Evolutionary conservation across 1,139 yeast genomes (phyloP), one percentile per base, ranked within the genome.

Genomic region (Yamadazyma dendronema): DNA sequence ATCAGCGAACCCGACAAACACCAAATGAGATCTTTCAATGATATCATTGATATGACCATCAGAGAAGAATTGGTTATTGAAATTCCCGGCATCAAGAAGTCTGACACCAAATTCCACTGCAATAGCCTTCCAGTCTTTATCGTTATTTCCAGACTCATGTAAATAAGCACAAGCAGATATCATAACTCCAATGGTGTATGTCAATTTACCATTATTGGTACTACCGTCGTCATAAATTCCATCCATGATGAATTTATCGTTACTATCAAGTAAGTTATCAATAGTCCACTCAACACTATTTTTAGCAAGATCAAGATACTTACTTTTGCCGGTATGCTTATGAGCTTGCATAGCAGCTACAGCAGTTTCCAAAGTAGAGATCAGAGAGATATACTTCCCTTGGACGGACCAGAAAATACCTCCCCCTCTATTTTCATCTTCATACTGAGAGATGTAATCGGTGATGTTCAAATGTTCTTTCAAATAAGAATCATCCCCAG

Each of bases 131-230:
- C 54, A 55, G 16, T 47, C 41, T 16, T 35, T 40, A 16, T 36
- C 43, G 10, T 24, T 16, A 23, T 47, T 48, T 2, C 47, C 49
- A 16, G 36, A n/a, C 28, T 49, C 44, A 30, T 42, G 40, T 35
- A 66, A 47, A 36, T 56, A 56, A 1, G 66, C 56, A 38, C 62
- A 53, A 2, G 65, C 49, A 9, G 67, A 60, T 34, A 66, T 50
- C n/a, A 63, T 58, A 12, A 50, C 48, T 1, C 72, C 72, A 9
- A 62, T 59, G 3, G 72, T 63, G 45, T 66, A 66, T 3, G 71
- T 52, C 32, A 66, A 53, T 41, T 65, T 63, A 0, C 71, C 72
- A 17, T 47, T 47, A 45, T 66, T 61, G 12, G 58, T 36, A 17
- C 43, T 40, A 14, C 54, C 54, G 25, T 54, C 46, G 12, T 46